Evolutionary conservation across 2,329 filamentous ascomycete genomes (phyloP), one percentile per base, ranked within the genome.

Genomic region (Verticillium klebahnii): DNA sequence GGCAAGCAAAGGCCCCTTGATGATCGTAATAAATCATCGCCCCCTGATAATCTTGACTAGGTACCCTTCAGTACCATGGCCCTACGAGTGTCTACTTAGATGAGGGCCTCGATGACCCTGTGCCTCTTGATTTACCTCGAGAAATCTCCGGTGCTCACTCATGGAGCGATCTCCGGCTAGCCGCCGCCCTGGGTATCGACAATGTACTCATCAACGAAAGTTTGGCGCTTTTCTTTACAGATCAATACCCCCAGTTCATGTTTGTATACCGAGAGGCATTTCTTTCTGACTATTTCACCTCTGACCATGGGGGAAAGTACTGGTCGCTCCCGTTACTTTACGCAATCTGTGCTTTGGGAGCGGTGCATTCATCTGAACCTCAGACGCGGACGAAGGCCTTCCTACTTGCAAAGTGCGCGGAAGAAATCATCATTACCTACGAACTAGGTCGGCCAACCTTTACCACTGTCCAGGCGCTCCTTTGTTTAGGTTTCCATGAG

Each of bases 241-340:
- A 66, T 65, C 70, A 72, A 56, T 72, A 71, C 32, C 68, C 70
- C 5, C 66, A 72, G n/a, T 72, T 71, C 63, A 71, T 72, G 67
- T 72, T 72, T 54, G 67, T 72, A 2, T 72, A 72, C 32, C 68
- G 70, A 0, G 70, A 72, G 25, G 69, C 68, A 0, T 72, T 72
- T n/a, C 60, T 71, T 1, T 55, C 59, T 9, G 69, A 70, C n/a
- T 56, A 56, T 14, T 56, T 56, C 54, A 56, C 25, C 23, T 56
- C 29, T 2, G 54, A 56, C 5, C 54, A 56, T 32, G 52, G 61
- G n/a, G 65, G 68, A 25, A 71, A 67, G 50, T 72, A 71, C 40
- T 72, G 70, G 66, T 72, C 70, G 1, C 60, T 62, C 1, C 62
- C 68, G 0, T 23, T 72, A 0, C 58, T 72, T 0, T 63, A 70